These are phyloP conservation scores for Chalara sp. DNA, from an alignment of 2,329 filamentous ascomycete species.

Conservation along the genomic window DNA sequence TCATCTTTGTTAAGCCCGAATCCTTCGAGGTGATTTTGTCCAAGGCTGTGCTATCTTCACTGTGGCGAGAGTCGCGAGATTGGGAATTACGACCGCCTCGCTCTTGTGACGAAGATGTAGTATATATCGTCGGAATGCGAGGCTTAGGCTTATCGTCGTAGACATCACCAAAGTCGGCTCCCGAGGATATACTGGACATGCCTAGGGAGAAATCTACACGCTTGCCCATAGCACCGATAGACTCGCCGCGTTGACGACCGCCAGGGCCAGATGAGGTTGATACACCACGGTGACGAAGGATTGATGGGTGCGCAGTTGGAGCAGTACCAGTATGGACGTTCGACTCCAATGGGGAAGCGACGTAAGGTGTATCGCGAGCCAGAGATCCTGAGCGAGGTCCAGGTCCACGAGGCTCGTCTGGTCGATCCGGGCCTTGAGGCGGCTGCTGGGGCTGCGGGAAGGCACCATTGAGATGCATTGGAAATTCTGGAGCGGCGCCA, in stretches of 20 bases:
- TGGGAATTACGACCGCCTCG: constrained; percentile 2
- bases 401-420: constrained; percentile 11
- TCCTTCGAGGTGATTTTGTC: constrained; percentile 14
- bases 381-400: constrained; percentile 25
- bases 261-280: constrained; percentile 14
- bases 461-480: constrained; percentile 22
- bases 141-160: constrained; percentile 45
- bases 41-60: constrained; percentile 13
- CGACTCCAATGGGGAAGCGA: constrained; percentile 28
- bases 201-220: constrained; percentile 67
- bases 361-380: constrained; percentile 21
- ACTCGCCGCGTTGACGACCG: constrained; percentile 47
- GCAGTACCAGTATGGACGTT: constrained; percentile 9
- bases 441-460: constrained; percentile 15
- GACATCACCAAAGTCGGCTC: constrained; percentile 57
- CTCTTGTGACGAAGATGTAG: constrained; percentile 26
- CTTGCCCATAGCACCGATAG: constrained; percentile 48
- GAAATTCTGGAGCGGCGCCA: constrained; percentile 22
- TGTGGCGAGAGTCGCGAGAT: neutral
- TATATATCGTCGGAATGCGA: constrained; percentile 33
- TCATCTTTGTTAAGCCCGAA: constrained; percentile 22
- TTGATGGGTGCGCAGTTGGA: constrained; percentile 37
- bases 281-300: constrained; percentile 43
- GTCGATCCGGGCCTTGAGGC: constrained; percentile 1
- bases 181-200: constrained; percentile 50